Evolutionary conservation across 2,329 filamentous ascomycete genomes (phyloP), one percentile per base, ranked within the genome.

Genomic region (Colletotrichum noveboracense): DNA sequence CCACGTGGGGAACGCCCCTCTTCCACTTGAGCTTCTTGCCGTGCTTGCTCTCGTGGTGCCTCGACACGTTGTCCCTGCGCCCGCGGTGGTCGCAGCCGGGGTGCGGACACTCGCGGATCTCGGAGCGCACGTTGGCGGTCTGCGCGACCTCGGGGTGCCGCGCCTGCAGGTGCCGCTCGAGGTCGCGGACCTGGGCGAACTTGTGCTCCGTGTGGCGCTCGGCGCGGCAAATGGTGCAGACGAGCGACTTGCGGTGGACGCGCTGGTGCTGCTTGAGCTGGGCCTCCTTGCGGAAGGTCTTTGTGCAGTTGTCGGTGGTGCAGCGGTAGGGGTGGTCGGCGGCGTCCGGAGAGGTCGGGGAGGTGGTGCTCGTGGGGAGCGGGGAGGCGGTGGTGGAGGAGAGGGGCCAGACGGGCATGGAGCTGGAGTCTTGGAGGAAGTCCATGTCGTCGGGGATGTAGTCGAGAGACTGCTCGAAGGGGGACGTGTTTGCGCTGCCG

Each of bases 211-310:
- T 70, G 26, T 61, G 75, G 70, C 36, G 65, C 52, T 77, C 74
- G 73, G 69, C 66, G 48, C 69, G 65, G 72, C 77, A 78, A 56
- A 77, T 77, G n/a, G 36, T 43, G 72, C 77, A 78, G 21, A 71
- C 64, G n/a, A 78, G 72, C 10, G 71, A 62, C 72, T 78, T 78
- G 48, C 73, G 70, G 72, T 78, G 77, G 69, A 78, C 77, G 48
- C 77, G 77, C 61, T 77, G 77, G 61, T 78, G 77, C 75, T 78
- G 77, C 75, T 77, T 78, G 18, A 76, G 69, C 73, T 77, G 77
- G 30, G 71, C 73, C 56, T 78, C 75, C 67, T 78, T 78, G 36
- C 69, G 71, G 71, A 78, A 78, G 30, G 77, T 62, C 71, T 78
- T 77, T 26, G 66, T 65, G 71, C 77, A 78, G 71, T 16, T 70